These are phyloP conservation scores for Hypoxylon trugodes DNA, from an alignment of 495 filamentous ascomycete genomes.

Conservation along the genomic window DNA sequence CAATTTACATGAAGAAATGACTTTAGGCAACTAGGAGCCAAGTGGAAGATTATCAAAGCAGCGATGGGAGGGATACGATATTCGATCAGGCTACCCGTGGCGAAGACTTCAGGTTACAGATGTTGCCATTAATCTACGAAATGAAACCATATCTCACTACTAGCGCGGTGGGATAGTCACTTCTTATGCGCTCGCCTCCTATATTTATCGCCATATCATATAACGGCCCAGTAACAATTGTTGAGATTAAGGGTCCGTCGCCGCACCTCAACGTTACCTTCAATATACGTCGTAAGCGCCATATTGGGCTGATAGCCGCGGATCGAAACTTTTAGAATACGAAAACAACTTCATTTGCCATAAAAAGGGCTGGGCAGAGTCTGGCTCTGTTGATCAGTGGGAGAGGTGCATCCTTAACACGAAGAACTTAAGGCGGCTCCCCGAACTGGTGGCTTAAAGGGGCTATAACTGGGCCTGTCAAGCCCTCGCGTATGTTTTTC, in stretches of 20 bases:
- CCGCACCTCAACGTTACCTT: constrained; percentile 1
- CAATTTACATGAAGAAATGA: constrained; percentile 28
- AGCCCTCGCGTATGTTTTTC: not conserved
- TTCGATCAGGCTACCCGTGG: constrained; percentile 6
- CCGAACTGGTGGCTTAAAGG: not conserved
- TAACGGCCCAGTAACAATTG: constrained; percentile 7
- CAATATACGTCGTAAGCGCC: constrained; percentile 21
- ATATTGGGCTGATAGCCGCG: constrained; percentile 22
- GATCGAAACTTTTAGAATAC: not conserved
- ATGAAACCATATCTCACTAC: constrained; percentile 20
- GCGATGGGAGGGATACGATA: not conserved
- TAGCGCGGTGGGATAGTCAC: constrained; percentile 32
- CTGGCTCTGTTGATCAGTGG: not conserved
- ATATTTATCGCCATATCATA: not conserved
- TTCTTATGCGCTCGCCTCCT: constrained; percentile 8
- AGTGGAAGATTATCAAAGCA: constrained; percentile 9
- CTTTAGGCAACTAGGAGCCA: constrained; percentile 26
- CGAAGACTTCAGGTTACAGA: not conserved
- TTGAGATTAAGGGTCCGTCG: constrained; percentile 15
- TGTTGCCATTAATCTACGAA: constrained; percentile 28
- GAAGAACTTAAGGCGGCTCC: not conserved
- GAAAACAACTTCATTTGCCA: not conserved
- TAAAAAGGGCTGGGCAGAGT: not conserved
- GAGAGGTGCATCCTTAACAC: not conserved
- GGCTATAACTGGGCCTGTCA: not conserved